phyloP scores from a whole-genome alignment of 352 stramenopile species.

The Phytophthora niederhauseri region DNA sequence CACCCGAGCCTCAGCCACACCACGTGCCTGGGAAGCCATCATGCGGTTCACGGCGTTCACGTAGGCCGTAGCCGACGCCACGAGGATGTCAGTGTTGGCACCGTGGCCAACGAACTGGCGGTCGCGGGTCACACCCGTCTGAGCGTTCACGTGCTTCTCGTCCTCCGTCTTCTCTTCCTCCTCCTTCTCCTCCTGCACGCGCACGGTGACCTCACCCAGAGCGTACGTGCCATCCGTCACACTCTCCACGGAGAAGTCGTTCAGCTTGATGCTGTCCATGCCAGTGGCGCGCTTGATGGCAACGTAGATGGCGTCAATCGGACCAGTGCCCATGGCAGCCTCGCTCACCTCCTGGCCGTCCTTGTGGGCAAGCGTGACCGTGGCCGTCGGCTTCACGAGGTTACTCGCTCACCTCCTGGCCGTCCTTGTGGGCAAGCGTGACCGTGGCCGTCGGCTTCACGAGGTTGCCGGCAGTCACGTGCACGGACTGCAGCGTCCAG shows the following conservation, averaged over 20 bases:
- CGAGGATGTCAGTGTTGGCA: slow-evolving; percentile 91
- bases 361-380: slow-evolving; percentile 89
- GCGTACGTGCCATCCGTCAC: slow-evolving; percentile 89
- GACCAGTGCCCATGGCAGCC: slow-evolving; percentile 86
- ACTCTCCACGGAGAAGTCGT: slow-evolving; percentile 89
- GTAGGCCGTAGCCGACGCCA: slow-evolving; percentile 88
- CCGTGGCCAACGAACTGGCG: slow-evolving; percentile 91
- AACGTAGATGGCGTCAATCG: slow-evolving; percentile 89
- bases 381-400: slow-evolving; percentile 91
- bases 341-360: slow-evolving; percentile 90
- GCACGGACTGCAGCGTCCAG: slow-evolving; percentile 90
- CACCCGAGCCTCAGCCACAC: slow-evolving; percentile 36
- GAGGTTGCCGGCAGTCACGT: slow-evolving; percentile 91
- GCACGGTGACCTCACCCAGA: slow-evolving; percentile 88
- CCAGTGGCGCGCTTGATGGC: slow-evolving; percentile 87
- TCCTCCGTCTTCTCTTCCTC: slow-evolving; percentile 55
- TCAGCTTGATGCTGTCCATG: slow-evolving; percentile 83
- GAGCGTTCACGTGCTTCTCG: slow-evolving; percentile 83
- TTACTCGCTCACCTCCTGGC: slow-evolving; percentile 91
- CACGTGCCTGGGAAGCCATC: slow-evolving; percentile 71
- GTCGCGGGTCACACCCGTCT: slow-evolving; percentile 81
- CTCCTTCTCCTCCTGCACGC: slow-evolving; percentile 71
- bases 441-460: slow-evolving; percentile 92
- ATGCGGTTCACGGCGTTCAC: slow-evolving; percentile 90
- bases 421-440: slow-evolving; percentile 89